A percentile compares a stretch with the other conserved stretches of the same genome.
Conservation (phyloP, 2,329 filamentous ascomycete species). For the Bipolaris sorokiniana region DNA sequence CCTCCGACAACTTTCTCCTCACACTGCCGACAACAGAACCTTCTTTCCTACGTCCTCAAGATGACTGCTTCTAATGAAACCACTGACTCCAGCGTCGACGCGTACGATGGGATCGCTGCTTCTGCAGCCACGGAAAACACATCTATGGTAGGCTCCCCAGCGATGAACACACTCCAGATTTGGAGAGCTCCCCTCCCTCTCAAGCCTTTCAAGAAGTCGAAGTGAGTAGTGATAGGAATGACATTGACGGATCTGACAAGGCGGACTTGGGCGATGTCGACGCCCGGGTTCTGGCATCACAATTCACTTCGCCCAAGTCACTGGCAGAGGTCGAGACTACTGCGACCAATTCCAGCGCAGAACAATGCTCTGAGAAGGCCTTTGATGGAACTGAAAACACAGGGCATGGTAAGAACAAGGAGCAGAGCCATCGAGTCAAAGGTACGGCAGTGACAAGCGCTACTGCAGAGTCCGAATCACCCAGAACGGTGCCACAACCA, state of each 20-base stretch:
- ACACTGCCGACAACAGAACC: no score
- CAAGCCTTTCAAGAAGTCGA: no score
- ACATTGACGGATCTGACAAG: not conserved
- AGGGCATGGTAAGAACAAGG: not conserved
- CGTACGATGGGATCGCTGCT: no score
- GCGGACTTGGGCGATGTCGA: not conserved
- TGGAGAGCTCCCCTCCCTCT: not conserved
- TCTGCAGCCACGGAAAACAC: rapidly evolving
- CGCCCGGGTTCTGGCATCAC: not conserved
- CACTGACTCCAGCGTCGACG: no score
- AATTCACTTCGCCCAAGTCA: not conserved
- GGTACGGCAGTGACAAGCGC: not conserved
- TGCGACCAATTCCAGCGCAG: no score
- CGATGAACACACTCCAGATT: not conserved
- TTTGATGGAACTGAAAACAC: not conserved
- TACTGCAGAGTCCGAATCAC: not conserved
- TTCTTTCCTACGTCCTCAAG: not conserved
- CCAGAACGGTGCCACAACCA: not conserved
- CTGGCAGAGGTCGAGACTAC: not conserved
- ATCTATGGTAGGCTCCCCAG: no score
- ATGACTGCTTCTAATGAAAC: not conserved
- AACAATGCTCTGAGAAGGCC: not conserved
- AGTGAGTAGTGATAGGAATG: not conserved
- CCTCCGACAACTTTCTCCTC: no score
- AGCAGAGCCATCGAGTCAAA: not conserved